Evolutionary conservation across 164 flowering plant species (phyloP).

Genomic region (Piper longum): DNA sequence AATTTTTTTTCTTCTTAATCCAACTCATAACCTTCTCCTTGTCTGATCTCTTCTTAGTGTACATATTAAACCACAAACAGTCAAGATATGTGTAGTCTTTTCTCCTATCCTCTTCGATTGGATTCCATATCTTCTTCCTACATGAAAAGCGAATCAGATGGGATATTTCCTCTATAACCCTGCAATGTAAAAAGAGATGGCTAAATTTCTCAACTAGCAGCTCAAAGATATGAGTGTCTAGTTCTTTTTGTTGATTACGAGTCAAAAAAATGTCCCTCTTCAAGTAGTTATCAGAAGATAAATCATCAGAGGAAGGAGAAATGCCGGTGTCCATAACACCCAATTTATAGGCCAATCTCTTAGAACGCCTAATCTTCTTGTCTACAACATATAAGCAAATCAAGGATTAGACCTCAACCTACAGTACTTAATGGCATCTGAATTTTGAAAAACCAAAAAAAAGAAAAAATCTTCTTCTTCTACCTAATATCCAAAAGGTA

Average conservation of each 20-base stretch:
- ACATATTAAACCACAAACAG: constrained; percentile 20
- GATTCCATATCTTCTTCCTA: constrained; percentile 17
- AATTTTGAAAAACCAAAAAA: no score
- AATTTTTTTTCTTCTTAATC: constrained; percentile 12
- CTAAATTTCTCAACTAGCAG: constrained; percentile 15
- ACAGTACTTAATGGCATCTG: no score
- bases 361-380: no score
- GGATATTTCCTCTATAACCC: background rate
- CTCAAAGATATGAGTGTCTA: constrained; percentile 16
- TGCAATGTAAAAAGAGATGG: background rate
- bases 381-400: no score
- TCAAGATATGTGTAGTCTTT: constrained; percentile 14
- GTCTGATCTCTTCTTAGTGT: constrained; percentile 5
- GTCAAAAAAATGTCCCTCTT: no score
- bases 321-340: no score
- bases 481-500: no score
- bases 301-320: no score
- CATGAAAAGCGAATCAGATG: background rate
- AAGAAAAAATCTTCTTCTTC: no score
- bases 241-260: constrained; percentile 6
- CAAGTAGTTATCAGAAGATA: no score
- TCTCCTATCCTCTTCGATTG: constrained; percentile 11
- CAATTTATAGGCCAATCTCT: no score
- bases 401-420: no score
- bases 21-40: constrained; percentile 15